A percentile compares a stretch with the other conserved stretches of the same genome.
Conservation (phyloP, 225 moss, liverwort and hornwort species). For the Rhytidiadelphus loreus region DNA sequence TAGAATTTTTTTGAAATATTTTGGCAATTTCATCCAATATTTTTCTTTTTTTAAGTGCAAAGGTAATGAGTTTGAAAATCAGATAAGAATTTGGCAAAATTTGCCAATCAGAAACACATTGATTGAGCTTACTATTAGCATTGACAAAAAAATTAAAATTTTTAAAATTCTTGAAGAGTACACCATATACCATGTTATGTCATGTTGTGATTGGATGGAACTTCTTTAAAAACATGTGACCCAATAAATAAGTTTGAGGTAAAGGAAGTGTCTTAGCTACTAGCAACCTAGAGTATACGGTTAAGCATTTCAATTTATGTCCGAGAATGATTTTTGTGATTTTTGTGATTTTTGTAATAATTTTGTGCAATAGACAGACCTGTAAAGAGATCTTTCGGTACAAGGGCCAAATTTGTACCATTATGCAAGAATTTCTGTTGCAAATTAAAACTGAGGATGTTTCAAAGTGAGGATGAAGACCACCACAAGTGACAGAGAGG, state of each 20-base stretch:
- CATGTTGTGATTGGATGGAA: neutral
- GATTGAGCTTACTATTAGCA: neutral
- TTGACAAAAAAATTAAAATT: neutral
- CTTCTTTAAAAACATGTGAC: neutral
- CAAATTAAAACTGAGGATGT: neutral
- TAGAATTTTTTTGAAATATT: neutral
- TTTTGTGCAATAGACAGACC: neutral
- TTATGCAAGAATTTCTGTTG: too few species aligned
- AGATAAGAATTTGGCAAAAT: neutral
- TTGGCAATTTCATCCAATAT: neutral
- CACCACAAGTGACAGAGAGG: neutral
- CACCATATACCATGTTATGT: neutral
- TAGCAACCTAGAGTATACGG: neutral
- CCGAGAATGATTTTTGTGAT: neutral
- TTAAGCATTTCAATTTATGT: neutral
- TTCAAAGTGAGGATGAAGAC: neutral
- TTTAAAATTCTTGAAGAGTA: neutral
- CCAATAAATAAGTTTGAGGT: too few species aligned
- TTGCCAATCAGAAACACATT: neutral
- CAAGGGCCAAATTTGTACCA: neutral
- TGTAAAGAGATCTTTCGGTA: neutral
- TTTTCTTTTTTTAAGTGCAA: neutral
- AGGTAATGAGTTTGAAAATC: neutral
- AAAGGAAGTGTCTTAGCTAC: neutral
- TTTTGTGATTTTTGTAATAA: neutral